phyloP scores from a whole-genome alignment of 108 stramenopile species.

The Chaetoceros tenuissimus region DNA sequence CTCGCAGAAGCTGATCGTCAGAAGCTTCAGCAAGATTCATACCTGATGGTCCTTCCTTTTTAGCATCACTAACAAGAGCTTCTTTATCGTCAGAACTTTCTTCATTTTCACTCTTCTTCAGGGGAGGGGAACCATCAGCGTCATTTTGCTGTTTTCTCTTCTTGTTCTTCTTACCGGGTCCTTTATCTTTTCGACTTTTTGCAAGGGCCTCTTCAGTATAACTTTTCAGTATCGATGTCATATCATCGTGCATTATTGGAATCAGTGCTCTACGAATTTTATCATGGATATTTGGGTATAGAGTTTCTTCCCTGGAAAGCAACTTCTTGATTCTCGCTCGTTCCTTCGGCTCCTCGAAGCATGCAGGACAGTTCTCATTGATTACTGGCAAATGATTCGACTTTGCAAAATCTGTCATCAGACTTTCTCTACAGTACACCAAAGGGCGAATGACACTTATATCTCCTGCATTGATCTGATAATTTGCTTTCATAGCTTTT shows the following conservation, averaged over 20 bases:
- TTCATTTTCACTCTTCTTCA: not conserved
- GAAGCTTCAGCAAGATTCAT: slow-evolving; percentile 31
- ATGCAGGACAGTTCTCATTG: slow-evolving; percentile 99
- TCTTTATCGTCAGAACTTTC: not conserved
- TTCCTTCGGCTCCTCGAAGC: slow-evolving; percentile 99
- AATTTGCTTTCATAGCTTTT: slow-evolving; percentile 88
- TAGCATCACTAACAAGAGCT: not conserved
- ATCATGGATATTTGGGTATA: slow-evolving; percentile 80
- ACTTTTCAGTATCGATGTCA: slow-evolving; percentile 63
- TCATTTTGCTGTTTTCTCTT: slow-evolving; percentile 2
- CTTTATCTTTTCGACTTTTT: slow-evolving; percentile 58
- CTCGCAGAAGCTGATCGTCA: slow-evolving; percentile 66
- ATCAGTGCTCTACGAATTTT: slow-evolving; percentile 50
- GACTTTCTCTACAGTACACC: slow-evolving; percentile 88
- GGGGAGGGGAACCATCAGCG: not conserved
- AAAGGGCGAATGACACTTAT: slow-evolving; percentile 95
- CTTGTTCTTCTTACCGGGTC: slow-evolving; percentile 3
- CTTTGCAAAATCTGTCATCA: slow-evolving; percentile 89
- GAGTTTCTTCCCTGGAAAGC: slow-evolving; percentile 83
- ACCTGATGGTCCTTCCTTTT: not conserved
- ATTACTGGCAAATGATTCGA: slow-evolving; percentile 87
- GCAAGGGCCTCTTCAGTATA: slow-evolving; percentile 76
- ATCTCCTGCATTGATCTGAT: slow-evolving; percentile 88
- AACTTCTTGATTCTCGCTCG: slow-evolving; percentile 93
- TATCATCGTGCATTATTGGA: slow-evolving; percentile 79